Conservation (phyloP, 371 early-diverging fungal genomes). For the Phascolomyces articulosus region DNA sequence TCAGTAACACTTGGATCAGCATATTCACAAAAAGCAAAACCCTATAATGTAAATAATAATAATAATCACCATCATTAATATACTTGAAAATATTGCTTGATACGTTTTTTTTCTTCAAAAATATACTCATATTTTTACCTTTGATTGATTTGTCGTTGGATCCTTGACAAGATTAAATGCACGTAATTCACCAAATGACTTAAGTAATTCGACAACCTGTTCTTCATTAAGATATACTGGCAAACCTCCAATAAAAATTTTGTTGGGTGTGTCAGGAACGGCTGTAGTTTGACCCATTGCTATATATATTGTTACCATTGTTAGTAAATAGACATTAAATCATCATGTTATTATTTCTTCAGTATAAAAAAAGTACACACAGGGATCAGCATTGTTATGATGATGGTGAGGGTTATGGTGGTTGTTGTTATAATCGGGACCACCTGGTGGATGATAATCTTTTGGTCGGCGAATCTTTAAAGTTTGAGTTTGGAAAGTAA, state of each 20-base stretch:
- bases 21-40: conserved; percentile 97
- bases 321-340: no score
- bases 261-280: conserved; percentile 90
- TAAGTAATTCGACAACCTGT: conserved; percentile 91
- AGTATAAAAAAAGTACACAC: neutral
- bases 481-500: conserved; percentile 79
- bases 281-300: conserved; percentile 33
- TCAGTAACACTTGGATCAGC: conserved; percentile 88
- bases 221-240: conserved; percentile 90
- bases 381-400: neutral
- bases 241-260: conserved; percentile 93
- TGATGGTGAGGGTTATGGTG: no score
- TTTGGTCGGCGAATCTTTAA: conserved; percentile 95
- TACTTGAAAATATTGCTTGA: no score
- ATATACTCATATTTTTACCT: conserved; percentile 46
- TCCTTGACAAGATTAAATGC: conserved; percentile 95
- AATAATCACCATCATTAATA: no score
- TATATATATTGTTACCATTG: no score
- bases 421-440: neutral
- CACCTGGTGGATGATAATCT: conserved; percentile 82
- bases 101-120: neutral
- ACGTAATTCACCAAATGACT: conserved; percentile 90
- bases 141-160: conserved; percentile 75
- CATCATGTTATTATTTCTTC: no score
- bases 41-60: conserved; percentile 51